Percentiles rank a stretch among this genome's conserved stretches.
Evolutionary conservation across 345 rosid genomes (phyloP).

Genomic region (Boechera stricta): DNA sequence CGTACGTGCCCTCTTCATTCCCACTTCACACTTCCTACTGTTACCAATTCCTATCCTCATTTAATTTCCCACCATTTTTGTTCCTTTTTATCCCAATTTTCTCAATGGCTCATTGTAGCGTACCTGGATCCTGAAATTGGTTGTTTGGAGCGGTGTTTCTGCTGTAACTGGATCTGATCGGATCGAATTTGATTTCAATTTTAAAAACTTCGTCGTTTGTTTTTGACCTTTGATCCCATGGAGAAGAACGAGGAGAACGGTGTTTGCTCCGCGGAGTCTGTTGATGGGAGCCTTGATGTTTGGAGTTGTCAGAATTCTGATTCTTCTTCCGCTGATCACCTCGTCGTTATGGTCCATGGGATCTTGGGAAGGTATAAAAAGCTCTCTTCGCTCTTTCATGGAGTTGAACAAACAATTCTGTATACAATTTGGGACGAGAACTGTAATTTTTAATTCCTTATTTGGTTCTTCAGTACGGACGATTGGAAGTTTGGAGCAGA

Average conservation of each 20-base stretch:
- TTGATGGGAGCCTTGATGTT: slow-evolving; percentile 70
- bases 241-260: slow-evolving; percentile 50
- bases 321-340: slow-evolving; percentile 84
- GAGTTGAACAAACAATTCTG: no score
- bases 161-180: slow-evolving; percentile 16
- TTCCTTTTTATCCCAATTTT: background rate
- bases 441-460: background rate
- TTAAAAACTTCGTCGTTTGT: background rate
- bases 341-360: slow-evolving; percentile 95
- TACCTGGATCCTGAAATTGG: slow-evolving; percentile 1
- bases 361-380: slow-evolving; percentile 83
- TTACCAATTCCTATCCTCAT: background rate
- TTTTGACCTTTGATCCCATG: slow-evolving; percentile 5
- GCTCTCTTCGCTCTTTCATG: background rate
- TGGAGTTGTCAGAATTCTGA: slow-evolving; percentile 71
- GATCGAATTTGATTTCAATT: slow-evolving; percentile 5
- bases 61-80: background rate
- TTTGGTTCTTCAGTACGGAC: slow-evolving; percentile 58
- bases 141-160: background rate
- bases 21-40: slow-evolving; percentile 17
- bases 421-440: background rate
- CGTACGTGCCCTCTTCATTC: background rate
- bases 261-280: slow-evolving; percentile 69
- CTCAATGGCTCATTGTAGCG: no score
- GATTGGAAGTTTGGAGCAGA: slow-evolving; percentile 97